Percentiles rank a stretch among this genome's conserved stretches.
Conservation (phyloP, 1,284 basidiomycete species). For the Psilocybe mexicana region DNA sequence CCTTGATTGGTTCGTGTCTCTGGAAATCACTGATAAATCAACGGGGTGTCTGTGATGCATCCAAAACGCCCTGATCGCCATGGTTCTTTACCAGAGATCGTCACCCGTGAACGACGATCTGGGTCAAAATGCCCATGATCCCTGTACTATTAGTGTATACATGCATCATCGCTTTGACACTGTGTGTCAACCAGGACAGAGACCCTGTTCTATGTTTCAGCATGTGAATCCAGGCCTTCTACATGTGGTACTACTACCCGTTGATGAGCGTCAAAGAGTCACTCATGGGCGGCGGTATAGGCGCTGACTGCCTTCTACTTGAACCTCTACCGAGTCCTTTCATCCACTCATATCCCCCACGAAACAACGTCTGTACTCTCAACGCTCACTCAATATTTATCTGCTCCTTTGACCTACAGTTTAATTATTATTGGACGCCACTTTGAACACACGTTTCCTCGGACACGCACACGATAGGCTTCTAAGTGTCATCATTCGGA, state of each 20-base stretch:
- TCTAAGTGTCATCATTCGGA: background rate
- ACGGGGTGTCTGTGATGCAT: too few species aligned
- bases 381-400: background rate
- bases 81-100: too few species aligned
- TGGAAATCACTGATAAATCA: too few species aligned
- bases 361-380: too few species aligned
- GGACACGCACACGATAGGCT: background rate
- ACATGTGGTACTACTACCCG: background rate
- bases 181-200: background rate
- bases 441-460: background rate
- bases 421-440: background rate
- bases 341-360: background rate
- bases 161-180: background rate
- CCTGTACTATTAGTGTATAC: background rate
- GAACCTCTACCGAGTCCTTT: background rate
- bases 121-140: too few species aligned
- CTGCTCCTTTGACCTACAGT: background rate
- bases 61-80: too few species aligned
- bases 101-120: too few species aligned
- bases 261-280: background rate
- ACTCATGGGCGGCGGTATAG: slow-evolving; percentile 4
- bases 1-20: background rate
- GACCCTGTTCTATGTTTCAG: background rate
- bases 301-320: slow-evolving; percentile 5
- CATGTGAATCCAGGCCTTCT: background rate